Base-by-base conservation (phyloP, 1,139 yeast genomes). In the Suhomyces bolitotheri region DNA sequence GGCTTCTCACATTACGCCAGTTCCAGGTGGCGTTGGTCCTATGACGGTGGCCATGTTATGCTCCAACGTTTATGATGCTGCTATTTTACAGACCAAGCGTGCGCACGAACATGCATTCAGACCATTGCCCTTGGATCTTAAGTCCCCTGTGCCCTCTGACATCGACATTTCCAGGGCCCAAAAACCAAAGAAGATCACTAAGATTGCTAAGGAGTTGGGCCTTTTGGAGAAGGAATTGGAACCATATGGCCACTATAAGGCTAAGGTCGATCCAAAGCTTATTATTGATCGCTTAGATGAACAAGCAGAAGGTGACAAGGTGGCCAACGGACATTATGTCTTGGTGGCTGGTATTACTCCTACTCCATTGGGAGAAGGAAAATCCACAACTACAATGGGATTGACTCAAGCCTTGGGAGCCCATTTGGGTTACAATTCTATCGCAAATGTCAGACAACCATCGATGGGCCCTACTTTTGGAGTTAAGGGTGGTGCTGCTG, bases 381-480 rank as follows among this genome's bases (percentile, higher is more conserved):
- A 92, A 66, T 85, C 96, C 22, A 92, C 98, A 44, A 92, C 97
- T 32, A 90, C 97, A 21, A 89, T 92, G 54, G 98, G 98, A 47
- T 74, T 92, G 44, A 96, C 95, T 11, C 97, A 92, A 66, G 96
- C 97, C 13, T 72, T 92, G 44, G 96, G 96, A 49, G 97, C 97
- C 28, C 96, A 88, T 54, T 73, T 90, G 54, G 78, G 84, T 46
- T 84, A 86, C 63, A 80, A 83, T 42, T 90, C 90, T 14, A 83
- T 92, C 58, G 98, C 98, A 45, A 90, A 88, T 58, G 96, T 92
- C 40, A 84, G 98, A 67, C 98, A 92, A 64, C 98, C 98, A 27
- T 85, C 95, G 12, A 90, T 92, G 97, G 98, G 98, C 35, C 98
- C 98, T 42, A 92, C 98, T 14, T 92, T 92, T 56, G 98, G 98